Base-by-base conservation (phyloP, 2,329 filamentous ascomycete genomes). In the Ceratocystis huliohia region DNA sequence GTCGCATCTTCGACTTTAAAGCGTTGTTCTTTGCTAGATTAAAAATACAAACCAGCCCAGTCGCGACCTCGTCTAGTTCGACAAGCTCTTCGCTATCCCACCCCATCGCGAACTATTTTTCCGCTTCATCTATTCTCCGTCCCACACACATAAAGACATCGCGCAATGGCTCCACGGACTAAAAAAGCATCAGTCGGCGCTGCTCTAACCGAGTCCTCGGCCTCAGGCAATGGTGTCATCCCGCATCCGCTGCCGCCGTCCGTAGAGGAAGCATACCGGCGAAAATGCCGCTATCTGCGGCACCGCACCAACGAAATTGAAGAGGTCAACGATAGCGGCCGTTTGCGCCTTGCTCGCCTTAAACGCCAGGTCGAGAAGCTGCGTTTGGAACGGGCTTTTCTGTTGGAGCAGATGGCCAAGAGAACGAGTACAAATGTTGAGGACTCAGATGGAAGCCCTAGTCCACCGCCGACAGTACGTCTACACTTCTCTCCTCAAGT, bases 221-320 rank as follows among this genome's bases (percentile, higher is more conserved):
- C 66, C 17, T 44, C 63, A 61, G 71, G 76, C 74, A 70, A 71
- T 72, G 74, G 72, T 75, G 77, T 78, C 69, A 78, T 83, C 65
- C 84, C 84, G 37, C 83, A 84, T 17, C 77, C 84, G 50, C 80
- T 88, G 3, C 91, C 93, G 22, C 93, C 94, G 17, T 96, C 91
- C 17, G 91, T 97, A 69, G 93, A 99, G 77, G 88, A 93, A 74
- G 92, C 93, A 63, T 99, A 97, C 77, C 91, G 94, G 72, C 85
- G 90, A 70, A 97, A 99, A 84, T 97, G 93, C 76, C 91, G 96
- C 74, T 89, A 95, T 72, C 84, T 99, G 25, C 95, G 95, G 78
- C 88, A 90, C 72, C 88, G 94, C 69, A 89, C 94, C 70, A 88
- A 87, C 74, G 92, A 96, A 75, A 90, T 97, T 72, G 92, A 97